Percentiles rank a stretch among this genome's conserved stretches.
phyloP scores from a whole-genome alignment of 768 basidiomycete species.

The Suillus weaverae region DNA sequence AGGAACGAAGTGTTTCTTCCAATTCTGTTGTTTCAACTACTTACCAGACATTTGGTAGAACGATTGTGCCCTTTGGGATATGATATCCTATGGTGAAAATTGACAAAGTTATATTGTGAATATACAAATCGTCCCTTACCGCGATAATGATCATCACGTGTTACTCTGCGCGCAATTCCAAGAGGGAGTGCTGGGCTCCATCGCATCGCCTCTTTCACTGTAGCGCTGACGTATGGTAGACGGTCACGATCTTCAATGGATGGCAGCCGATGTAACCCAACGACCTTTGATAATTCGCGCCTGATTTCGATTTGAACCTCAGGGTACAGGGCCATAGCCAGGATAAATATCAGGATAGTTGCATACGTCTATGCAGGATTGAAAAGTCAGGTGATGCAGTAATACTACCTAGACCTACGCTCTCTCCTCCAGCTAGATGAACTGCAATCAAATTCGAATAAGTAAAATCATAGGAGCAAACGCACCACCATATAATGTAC shows the following conservation, averaged over 20 bases:
- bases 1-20: too few relatives aligned
- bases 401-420: background rate
- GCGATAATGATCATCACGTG: background rate
- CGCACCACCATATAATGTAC: constrained; percentile 21
- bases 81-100: constrained; percentile 6
- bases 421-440: constrained; percentile 4
- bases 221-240: constrained; percentile 55
- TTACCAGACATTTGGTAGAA: constrained; percentile 19
- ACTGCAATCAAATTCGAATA: background rate
- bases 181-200: constrained; percentile 31
- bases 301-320: constrained; percentile 54
- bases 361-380: constrained; percentile 15
- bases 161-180: constrained; percentile 16
- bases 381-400: background rate
- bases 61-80: constrained; percentile 14
- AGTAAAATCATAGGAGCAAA: background rate
- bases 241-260: constrained; percentile 28
- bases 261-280: constrained; percentile 51
- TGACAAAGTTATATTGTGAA: background rate
- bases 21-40: background rate
- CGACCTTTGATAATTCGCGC: constrained; percentile 50
- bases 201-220: constrained; percentile 41
- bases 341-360: constrained; percentile 18
- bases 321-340: constrained; percentile 23
- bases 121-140: background rate